These are phyloP conservation scores for Neopestalotiopsis rosae DNA, from an alignment of 2,329 filamentous ascomycete genomes.

Conservation along the genomic window DNA sequence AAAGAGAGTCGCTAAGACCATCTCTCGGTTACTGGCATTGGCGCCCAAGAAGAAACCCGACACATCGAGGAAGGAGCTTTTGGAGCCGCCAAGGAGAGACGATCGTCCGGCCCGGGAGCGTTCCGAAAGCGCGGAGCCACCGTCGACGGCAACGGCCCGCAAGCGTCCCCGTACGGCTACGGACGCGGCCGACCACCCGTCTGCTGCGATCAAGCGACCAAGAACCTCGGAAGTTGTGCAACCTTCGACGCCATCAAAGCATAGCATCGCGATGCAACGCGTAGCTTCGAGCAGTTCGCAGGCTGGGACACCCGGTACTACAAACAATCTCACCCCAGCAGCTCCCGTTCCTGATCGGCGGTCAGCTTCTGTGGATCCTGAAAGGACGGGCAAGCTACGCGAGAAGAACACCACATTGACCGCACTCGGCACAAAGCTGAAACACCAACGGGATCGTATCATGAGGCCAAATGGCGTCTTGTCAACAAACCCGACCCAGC, in stretches of 20 bases:
- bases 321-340: constrained; percentile 47
- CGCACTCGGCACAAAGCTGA: constrained; percentile 54
- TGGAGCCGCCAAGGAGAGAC: constrained; percentile 40
- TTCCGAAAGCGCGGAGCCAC: constrained; percentile 47
- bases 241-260: constrained; percentile 58
- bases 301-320: constrained; percentile 55
- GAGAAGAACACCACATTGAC: constrained; percentile 44
- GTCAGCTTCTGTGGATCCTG: constrained; percentile 38
- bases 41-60: constrained; percentile 45
- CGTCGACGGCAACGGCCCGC: constrained; percentile 47
- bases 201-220: constrained; percentile 46
- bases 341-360: constrained; percentile 38
- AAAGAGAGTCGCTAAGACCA: constrained; percentile 49
- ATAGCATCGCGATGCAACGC: constrained; percentile 56
- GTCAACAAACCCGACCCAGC: constrained; percentile 23
- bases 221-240: constrained; percentile 47
- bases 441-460: constrained; percentile 60
- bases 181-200: constrained; percentile 42
- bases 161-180: constrained; percentile 53
- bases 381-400: constrained; percentile 36
- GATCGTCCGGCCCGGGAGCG: constrained; percentile 37
- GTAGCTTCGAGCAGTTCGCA: constrained; percentile 59
- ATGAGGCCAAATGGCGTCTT: constrained; percentile 29
- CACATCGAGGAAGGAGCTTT: constrained; percentile 40
- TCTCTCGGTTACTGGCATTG: constrained; percentile 53